phyloP scores from a whole-genome alignment of 352 stramenopile genomes.

The Phytophthora idaei region DNA sequence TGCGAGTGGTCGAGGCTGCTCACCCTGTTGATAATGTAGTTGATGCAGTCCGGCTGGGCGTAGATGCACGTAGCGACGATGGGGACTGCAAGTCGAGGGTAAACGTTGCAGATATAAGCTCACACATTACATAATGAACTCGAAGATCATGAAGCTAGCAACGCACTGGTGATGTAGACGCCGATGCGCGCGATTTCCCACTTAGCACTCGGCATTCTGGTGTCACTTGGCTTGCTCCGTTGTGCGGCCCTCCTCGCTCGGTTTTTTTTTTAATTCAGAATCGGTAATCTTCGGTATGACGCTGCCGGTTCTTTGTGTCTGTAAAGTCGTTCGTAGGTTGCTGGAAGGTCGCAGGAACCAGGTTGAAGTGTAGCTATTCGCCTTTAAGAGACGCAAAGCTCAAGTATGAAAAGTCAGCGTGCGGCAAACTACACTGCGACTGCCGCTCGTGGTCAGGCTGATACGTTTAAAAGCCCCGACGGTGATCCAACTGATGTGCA shows the following conservation, averaged over 20 bases:
- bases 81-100: constrained; percentile 49
- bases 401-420: constrained; percentile 7
- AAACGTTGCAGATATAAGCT: not conserved
- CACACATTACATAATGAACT: not conserved
- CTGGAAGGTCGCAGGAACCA: not conserved
- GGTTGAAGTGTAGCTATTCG: constrained; percentile 16
- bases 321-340: constrained; percentile 8
- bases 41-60: constrained; percentile 86
- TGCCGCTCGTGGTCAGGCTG: constrained; percentile 4
- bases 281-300: constrained; percentile 26
- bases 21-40: constrained; percentile 75
- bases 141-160: not conserved
- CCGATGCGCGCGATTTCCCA: constrained; percentile 72
- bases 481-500: constrained; percentile 15
- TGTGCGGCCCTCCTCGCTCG: constrained; percentile 12
- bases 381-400: constrained; percentile 30
- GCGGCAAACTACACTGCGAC: constrained; percentile 12
- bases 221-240: constrained; percentile 11
- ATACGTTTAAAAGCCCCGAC: not conserved
- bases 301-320: constrained; percentile 16
- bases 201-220: constrained; percentile 64
- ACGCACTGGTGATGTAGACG: constrained; percentile 76
- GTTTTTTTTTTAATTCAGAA: not conserved
- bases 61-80: constrained; percentile 83
- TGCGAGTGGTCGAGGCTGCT: not conserved